A percentile compares a stretch with the other conserved stretches of the same genome.
Conservation (phyloP, 2,329 filamentous ascomycete species). For the Aspergillus proliferans region DNA sequence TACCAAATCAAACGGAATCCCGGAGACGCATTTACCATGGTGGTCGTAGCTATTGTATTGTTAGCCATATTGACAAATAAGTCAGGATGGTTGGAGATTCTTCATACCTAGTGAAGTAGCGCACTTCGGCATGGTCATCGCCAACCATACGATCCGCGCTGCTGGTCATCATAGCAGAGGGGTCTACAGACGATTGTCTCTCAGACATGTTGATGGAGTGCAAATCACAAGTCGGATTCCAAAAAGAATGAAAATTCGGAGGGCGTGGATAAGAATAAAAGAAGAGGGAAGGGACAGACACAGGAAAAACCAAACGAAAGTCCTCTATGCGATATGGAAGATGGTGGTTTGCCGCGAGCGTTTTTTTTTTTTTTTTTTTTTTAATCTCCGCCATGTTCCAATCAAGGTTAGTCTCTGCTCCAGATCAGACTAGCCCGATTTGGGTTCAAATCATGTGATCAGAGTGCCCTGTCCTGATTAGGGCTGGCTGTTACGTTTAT, state of each 20-base stretch:
- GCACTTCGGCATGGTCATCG: conserved; percentile 92
- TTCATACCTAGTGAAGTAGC: conserved; percentile 93
- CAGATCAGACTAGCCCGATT: conserved; percentile 11
- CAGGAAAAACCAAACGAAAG: not conserved
- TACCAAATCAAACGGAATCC: conserved; percentile 11
- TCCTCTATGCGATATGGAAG: not conserved
- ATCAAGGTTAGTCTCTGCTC: conserved; percentile 6
- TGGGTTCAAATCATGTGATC: conserved; percentile 18
- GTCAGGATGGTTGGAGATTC: not conserved
- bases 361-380: conserved; percentile 12
- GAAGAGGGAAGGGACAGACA: not conserved
- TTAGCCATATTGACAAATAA: conserved; percentile 11
- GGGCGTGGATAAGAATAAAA: not conserved
- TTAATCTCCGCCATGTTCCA: conserved; percentile 7
- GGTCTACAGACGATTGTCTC: conserved; percentile 12
- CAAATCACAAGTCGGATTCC: not conserved
- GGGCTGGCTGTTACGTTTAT: conserved; percentile 14
- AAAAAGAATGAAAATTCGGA: not conserved
- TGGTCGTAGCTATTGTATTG: conserved; percentile 74
- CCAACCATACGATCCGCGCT: conserved; percentile 45
- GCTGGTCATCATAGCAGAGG: conserved; percentile 28
- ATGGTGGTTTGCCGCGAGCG: conserved; percentile 12
- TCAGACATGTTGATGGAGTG: conserved; percentile 4
- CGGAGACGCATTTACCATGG: conserved; percentile 63
- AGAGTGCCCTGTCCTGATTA: conserved; percentile 16